Conservation (phyloP, 1,139 yeast genomes). For the Scheffersomyces segobiensis region DNA sequence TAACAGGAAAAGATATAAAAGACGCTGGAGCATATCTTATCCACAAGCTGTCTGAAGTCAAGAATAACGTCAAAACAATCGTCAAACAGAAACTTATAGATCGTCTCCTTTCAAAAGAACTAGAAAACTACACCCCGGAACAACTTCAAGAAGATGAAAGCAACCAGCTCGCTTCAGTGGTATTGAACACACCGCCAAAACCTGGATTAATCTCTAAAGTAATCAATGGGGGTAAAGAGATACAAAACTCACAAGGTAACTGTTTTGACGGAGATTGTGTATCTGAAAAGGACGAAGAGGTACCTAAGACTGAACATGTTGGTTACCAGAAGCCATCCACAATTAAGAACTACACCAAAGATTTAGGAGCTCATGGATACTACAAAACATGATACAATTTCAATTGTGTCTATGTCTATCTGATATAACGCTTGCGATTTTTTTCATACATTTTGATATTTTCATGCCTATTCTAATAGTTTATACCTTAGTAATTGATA, state of each 20-base stretch:
- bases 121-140: conserved; percentile 3
- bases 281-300: not conserved
- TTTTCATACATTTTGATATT: not conserved
- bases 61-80: conserved; percentile 14
- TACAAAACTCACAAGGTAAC: not conserved
- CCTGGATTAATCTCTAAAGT: not conserved
- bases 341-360: not conserved
- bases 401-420: not conserved
- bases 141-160: not conserved
- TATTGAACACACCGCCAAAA: not conserved
- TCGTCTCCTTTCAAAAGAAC: conserved; percentile 7
- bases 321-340: not conserved
- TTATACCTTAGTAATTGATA: not conserved
- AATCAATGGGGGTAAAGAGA: not conserved
- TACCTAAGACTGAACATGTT: not conserved
- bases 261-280: not conserved
- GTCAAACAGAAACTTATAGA: conserved; percentile 11
- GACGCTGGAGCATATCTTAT: conserved; percentile 22
- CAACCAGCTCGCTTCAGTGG: not conserved
- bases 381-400: not conserved
- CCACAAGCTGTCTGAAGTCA: conserved; percentile 22
- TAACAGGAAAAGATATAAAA: conserved; percentile 26
- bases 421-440: not conserved
- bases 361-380: not conserved
- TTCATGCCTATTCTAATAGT: not conserved